A percentile compares a stretch with the other conserved stretches of the same genome.
phyloP scores from a whole-genome alignment of 345 rosid species.

The Sisymbrium altissimum region DNA sequence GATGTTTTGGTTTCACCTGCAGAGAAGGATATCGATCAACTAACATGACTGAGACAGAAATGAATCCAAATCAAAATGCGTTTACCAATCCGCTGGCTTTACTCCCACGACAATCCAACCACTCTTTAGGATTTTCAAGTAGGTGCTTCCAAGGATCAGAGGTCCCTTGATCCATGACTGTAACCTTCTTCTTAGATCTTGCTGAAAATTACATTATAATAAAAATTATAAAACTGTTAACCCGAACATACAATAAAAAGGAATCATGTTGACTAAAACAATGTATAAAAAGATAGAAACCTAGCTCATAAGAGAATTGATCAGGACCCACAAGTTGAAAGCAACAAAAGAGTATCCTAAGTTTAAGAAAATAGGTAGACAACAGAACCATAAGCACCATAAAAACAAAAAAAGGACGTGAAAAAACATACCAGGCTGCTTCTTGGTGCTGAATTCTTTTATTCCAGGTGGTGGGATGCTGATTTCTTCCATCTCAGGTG shows the following conservation, averaged over 20 bases:
- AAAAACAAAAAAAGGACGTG: not conserved
- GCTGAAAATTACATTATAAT: not conserved
- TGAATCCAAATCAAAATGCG: not conserved
- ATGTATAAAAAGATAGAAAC: not conserved
- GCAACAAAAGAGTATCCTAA: not conserved
- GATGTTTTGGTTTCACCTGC: constrained; percentile 58
- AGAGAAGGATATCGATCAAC: not conserved
- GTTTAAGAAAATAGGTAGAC: not conserved
- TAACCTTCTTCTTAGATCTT: constrained; percentile 13
- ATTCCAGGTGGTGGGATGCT: not conserved
- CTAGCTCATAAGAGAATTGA: not conserved
- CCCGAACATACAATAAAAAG: not conserved
- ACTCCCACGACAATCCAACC: constrained; percentile 60
- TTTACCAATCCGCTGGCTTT: constrained; percentile 60
- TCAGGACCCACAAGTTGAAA: constrained; percentile 1
- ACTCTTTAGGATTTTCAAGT: constrained; percentile 56
- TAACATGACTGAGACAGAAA: not conserved
- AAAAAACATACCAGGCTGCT: constrained; percentile 6
- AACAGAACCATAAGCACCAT: not conserved
- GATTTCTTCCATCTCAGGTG: not conserved
- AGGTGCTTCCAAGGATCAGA: constrained; percentile 50
- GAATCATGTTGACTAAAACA: not conserved
- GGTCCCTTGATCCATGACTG: constrained; percentile 22
- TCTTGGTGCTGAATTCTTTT: constrained; percentile 6
- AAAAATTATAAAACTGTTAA: not conserved